phyloP scores from a whole-genome alignment of 1,139 yeast species.

The Saccharomyces hybrid region DNA sequence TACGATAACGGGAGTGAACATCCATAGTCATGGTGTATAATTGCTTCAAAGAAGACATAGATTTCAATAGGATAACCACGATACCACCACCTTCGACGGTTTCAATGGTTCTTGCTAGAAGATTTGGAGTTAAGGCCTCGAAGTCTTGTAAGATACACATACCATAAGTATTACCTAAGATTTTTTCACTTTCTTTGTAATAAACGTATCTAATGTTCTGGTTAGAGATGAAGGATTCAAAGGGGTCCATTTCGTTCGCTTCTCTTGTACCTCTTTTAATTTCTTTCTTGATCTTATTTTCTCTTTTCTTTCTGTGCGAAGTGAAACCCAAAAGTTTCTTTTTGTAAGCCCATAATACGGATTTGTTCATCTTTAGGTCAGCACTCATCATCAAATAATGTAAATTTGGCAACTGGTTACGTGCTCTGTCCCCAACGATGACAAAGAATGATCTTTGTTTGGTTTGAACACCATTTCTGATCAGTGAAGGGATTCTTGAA shows the following conservation, averaged over 20 bases:
- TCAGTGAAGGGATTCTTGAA: slow-evolving; percentile 87
- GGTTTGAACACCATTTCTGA: slow-evolving; percentile 93
- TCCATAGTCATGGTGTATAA: slow-evolving; percentile 98
- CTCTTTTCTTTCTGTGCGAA: slow-evolving; percentile 92
- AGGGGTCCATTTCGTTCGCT: slow-evolving; percentile 92
- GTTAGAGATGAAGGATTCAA: slow-evolving; percentile 90
- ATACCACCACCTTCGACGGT: slow-evolving; percentile 99
- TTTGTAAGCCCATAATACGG: slow-evolving; percentile 98
- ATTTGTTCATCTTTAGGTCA: slow-evolving; percentile 88
- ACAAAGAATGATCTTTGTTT: slow-evolving; percentile 89
- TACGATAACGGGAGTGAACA: slow-evolving; percentile 88
- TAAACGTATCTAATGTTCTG: slow-evolving; percentile 93
- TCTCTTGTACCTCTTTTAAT: slow-evolving; percentile 92
- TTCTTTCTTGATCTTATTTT: slow-evolving; percentile 84
- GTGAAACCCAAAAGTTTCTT: slow-evolving; percentile 89
- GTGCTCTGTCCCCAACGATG: slow-evolving; percentile 93
- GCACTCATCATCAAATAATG: slow-evolving; percentile 96
- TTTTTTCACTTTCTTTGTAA: slow-evolving; percentile 94
- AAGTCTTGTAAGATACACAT: slow-evolving; percentile 97
- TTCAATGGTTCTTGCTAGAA: slow-evolving; percentile 92
- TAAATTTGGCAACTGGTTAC: slow-evolving; percentile 90
- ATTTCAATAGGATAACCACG: slow-evolving; percentile 79
- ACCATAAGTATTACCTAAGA: slow-evolving; percentile 95
- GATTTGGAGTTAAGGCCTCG: slow-evolving; percentile 92
- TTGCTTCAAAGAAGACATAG: slow-evolving; percentile 92